phyloP scores from a whole-genome alignment of 208 protist genomes.

The Phytomonas francai region DNA sequence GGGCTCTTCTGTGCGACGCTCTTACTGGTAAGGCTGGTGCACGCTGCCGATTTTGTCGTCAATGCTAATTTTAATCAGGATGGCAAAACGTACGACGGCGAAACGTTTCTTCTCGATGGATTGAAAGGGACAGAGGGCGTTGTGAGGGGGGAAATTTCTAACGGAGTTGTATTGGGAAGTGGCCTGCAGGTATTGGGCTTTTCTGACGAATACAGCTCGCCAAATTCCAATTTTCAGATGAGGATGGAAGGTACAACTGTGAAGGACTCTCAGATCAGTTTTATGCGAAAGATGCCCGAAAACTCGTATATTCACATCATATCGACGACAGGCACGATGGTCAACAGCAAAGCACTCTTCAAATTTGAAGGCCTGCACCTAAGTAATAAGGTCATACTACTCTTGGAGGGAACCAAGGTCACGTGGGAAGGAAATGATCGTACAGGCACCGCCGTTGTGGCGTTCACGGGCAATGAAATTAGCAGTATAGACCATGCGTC shows the following conservation, averaged over 20 bases:
- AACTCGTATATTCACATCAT: conserved; percentile 18
- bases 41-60: neutral
- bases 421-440: conserved; percentile 7
- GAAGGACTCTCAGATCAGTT: conserved; percentile 5
- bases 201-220: too few relatives aligned
- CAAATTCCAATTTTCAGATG: conserved; percentile 3
- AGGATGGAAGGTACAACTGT: conserved; percentile 9
- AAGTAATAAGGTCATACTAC: conserved; percentile 11
- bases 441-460: conserved; percentile 9
- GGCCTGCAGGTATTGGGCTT: conserved; percentile 8
- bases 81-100: conserved; percentile 7
- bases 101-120: conserved; percentile 13
- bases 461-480: conserved; percentile 9
- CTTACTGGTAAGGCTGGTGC: neutral
- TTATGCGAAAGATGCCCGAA: conserved; percentile 12
- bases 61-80: too few relatives aligned
- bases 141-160: conserved; percentile 13
- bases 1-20: neutral
- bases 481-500: conserved; percentile 4
- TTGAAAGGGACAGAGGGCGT: conserved; percentile 1
- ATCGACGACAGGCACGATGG: conserved; percentile 12
- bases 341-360: conserved; percentile 15
- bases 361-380: conserved; percentile 14
- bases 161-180: conserved; percentile 12
- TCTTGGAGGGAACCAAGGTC: conserved; percentile 12